A percentile compares a stretch with the other conserved stretches of the same genome.
phyloP scores from a whole-genome alignment of 345 rosid genomes.

The Durio zibethinus region DNA sequence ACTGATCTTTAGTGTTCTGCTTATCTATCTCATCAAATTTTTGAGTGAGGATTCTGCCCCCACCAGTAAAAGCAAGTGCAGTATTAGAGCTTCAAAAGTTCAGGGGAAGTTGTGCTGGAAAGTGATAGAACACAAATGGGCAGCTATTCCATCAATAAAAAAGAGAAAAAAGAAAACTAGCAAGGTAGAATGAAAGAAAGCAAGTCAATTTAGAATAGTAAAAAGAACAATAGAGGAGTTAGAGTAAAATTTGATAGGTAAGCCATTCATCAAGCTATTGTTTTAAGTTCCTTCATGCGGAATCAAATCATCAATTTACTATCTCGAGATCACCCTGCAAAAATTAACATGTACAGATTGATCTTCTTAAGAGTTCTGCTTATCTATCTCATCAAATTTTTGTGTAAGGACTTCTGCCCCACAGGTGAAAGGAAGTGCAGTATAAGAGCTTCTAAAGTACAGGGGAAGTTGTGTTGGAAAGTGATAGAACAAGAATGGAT shows the following conservation, averaged over 20 bases:
- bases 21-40: conserved; percentile 83
- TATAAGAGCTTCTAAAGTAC: conserved; percentile 81
- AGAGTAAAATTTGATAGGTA: not conserved
- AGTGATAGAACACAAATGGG: conserved; percentile 12
- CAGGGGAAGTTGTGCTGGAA: conserved; percentile 82
- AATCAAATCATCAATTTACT: conserved; percentile 18
- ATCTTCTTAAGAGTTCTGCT: conserved; percentile 53
- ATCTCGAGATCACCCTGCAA: conserved; percentile 24
- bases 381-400: conserved; percentile 86
- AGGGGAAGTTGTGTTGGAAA: conserved; percentile 76
- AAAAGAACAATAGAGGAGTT: not conserved
- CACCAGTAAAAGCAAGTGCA: conserved; percentile 80
- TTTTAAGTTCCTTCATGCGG: not conserved
- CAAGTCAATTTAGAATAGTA: not conserved
- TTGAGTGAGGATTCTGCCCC: conserved; percentile 78
- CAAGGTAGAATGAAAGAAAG: not conserved
- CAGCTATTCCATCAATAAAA: too few relatives aligned
- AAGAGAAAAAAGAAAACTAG: not conserved
- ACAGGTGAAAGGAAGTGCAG: conserved; percentile 84
- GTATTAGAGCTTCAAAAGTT: conserved; percentile 75
- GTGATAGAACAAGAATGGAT: conserved; percentile 14
- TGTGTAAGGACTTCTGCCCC: conserved; percentile 76
- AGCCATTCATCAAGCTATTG: not conserved
- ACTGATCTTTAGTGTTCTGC: conserved; percentile 57
- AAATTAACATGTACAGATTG: conserved; percentile 34